phyloP scores from a whole-genome alignment of 1,139 yeast genomes.

The Pichia sp. region DNA sequence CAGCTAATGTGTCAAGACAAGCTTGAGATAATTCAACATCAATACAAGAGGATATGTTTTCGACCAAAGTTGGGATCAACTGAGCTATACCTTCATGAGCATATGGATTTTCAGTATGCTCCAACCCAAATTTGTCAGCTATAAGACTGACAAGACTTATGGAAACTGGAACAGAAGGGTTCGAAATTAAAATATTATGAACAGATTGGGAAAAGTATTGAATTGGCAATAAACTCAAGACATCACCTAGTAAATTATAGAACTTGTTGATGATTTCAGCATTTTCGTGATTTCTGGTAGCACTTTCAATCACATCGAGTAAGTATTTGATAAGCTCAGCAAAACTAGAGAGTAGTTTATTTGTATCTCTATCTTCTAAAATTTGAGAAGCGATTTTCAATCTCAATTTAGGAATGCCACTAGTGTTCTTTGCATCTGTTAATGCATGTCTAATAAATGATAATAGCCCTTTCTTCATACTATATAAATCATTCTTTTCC shows the following conservation, averaged over 20 bases:
- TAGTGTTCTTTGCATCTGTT: constrained; percentile 38
- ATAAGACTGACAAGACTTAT: constrained; percentile 54
- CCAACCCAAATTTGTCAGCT: constrained; percentile 62
- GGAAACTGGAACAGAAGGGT: constrained; percentile 31
- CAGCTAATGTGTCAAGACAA: constrained; percentile 61
- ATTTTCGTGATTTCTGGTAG: constrained; percentile 19
- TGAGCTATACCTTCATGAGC: constrained; percentile 40
- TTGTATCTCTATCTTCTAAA: constrained; percentile 38
- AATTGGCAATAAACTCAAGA: constrained; percentile 68
- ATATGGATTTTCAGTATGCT: constrained; percentile 41
- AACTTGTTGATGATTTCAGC: constrained; percentile 28
- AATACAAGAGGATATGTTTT: constrained; percentile 35
- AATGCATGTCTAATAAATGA: constrained; percentile 45
- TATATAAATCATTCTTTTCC: constrained; percentile 41
- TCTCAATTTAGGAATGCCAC: constrained; percentile 42
- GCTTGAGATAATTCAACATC: constrained; percentile 54
- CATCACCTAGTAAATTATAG: constrained; percentile 48
- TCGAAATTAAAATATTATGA: constrained; percentile 36
- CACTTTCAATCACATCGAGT: constrained; percentile 28
- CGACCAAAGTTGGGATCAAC: constrained; percentile 42
- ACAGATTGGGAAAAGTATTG: constrained; percentile 62
- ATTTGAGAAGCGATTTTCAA: constrained; percentile 53
- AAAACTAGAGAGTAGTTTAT: constrained; percentile 37
- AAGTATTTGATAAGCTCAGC: constrained; percentile 37
- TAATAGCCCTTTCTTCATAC: constrained; percentile 46